phyloP scores from a whole-genome alignment of 2,329 filamentous ascomycete genomes.

The Neobulgaria alba region DNA sequence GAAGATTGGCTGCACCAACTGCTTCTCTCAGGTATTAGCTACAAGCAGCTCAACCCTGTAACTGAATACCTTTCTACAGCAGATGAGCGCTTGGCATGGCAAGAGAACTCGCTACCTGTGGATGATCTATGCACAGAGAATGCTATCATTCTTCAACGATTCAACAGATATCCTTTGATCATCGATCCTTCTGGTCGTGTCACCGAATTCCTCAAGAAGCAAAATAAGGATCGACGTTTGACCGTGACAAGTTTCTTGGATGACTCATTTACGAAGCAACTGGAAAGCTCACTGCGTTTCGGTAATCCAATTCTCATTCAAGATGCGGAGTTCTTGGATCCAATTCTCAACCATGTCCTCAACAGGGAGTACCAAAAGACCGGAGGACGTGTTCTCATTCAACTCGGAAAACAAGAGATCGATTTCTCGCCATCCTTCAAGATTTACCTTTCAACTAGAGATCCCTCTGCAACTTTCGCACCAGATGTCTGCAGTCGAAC shows the following conservation, averaged over 20 bases:
- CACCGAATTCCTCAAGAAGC: conserved; percentile 89
- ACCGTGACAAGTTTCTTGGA: conserved; percentile 98
- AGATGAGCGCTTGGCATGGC: conserved; percentile 91
- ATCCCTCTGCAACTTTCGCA: conserved; percentile 90
- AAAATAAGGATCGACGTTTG: conserved; percentile 85
- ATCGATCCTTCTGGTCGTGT: conserved; percentile 95
- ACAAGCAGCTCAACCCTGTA: conserved; percentile 87
- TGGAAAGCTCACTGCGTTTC: conserved; percentile 94
- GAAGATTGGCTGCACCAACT: conserved; percentile 97
- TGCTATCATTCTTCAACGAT: conserved; percentile 91
- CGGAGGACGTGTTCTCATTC: conserved; percentile 92
- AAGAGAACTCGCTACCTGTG: conserved; percentile 85
- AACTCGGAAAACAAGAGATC: conserved; percentile 97
- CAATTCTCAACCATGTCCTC: conserved; percentile 94
- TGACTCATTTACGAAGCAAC: conserved; percentile 94
- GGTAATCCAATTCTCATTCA: conserved; percentile 98
- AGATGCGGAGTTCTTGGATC: conserved; percentile 93
- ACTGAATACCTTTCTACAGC: conserved; percentile 96
- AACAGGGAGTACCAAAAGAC: conserved; percentile 99
- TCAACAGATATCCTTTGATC: conserved; percentile 96
- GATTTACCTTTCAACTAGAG: conserved; percentile 87
- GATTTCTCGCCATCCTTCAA: conserved; percentile 97
- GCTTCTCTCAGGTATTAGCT: conserved; percentile 82
- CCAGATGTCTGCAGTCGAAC: conserved; percentile 97
- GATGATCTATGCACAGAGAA: conserved; percentile 99